Evolutionary conservation across 805 yeast species (phyloP), one percentile per base, ranked within the genome.

Genomic region (Saturnispora halmiae): DNA sequence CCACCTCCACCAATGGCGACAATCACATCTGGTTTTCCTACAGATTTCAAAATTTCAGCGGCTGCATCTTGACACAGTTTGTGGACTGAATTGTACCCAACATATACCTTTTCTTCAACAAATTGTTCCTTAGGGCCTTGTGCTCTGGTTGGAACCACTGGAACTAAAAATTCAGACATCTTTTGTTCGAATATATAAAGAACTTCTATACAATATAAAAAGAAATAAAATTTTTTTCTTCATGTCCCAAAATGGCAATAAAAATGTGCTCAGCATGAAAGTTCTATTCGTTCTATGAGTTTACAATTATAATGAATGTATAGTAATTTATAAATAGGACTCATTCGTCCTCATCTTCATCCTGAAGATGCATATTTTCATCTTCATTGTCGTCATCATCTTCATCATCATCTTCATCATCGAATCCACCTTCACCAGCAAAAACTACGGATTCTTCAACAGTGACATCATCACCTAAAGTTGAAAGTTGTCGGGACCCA

Each of bases 21-120:
- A 50, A 76, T 75, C 32, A 76, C 63, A 56, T 77, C 82, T 29
- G 63, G 59, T 45, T 61, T 59, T 37, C 64, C 64, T 10, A 53
- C 46, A 2, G 48, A 52, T 13, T 41, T 56, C 32, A 61, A 46
- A 35, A 56, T 51, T 26, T 51, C 48, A n/a, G 42, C 51, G 4
- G 65, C 63, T 48, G 65, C 56, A 54, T 61, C 44, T 63, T 82
- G 85, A 59, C 94, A 85, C 45, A 82, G 69, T 66, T 84, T 84
- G 67, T 84, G 95, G 44, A 85, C 77, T 54, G 77, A 71, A 65
- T 84, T 80, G 70, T 84, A 84, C 16, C 88, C 77, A 49, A 84
- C 77, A 62, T 75, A 82, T 37, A 67, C 53, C 53, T 73, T 75
- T 28, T 71, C 70, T 16, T 50, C 55, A 5, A 59, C 48, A 68